Conservation (phyloP, 805 yeast genomes). For the Blastobotrys parvus region DNA sequence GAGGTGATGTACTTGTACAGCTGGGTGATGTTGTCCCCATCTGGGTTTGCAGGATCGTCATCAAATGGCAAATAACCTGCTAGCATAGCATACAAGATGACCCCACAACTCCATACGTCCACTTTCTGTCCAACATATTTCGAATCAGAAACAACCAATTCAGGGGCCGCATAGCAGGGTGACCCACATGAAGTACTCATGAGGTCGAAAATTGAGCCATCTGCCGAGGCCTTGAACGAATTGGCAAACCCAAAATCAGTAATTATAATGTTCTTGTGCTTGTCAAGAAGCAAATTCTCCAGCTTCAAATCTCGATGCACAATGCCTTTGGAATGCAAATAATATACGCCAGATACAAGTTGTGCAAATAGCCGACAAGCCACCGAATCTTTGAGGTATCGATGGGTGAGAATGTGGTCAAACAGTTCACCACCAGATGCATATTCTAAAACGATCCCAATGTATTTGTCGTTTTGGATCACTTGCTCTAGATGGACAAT, state of each 20-base stretch:
- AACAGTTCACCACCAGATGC: constrained; percentile 97
- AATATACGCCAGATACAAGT: constrained; percentile 86
- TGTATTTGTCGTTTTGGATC: constrained; percentile 85
- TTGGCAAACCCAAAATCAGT: constrained; percentile 96
- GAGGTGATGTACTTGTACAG: constrained; percentile 85
- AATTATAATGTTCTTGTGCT: constrained; percentile 76
- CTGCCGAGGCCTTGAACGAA: constrained; percentile 41
- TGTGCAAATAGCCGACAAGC: constrained; percentile 91
- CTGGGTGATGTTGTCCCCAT: constrained; percentile 87
- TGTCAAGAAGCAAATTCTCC: constrained; percentile 70
- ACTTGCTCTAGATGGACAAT: constrained; percentile 89
- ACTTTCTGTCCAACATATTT: constrained; percentile 91
- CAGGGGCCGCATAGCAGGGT: constrained; percentile 99
- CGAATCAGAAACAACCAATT: constrained; percentile 75
- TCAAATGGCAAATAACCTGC: constrained; percentile 97
- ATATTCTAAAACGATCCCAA: constrained; percentile 92
- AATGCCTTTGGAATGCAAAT: constrained; percentile 73
- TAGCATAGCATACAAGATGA: constrained; percentile 90
- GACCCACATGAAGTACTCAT: constrained; percentile 97
- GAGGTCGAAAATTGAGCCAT: constrained; percentile 40
- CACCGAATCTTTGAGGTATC: constrained; percentile 74
- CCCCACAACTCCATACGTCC: constrained; percentile 96
- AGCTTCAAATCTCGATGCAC: constrained; percentile 72
- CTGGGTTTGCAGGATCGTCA: constrained; percentile 94
- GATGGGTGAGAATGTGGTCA: constrained; percentile 80